Evolutionary conservation across 768 basidiomycete species (phyloP).

Genomic region (Mycena galopus): DNA sequence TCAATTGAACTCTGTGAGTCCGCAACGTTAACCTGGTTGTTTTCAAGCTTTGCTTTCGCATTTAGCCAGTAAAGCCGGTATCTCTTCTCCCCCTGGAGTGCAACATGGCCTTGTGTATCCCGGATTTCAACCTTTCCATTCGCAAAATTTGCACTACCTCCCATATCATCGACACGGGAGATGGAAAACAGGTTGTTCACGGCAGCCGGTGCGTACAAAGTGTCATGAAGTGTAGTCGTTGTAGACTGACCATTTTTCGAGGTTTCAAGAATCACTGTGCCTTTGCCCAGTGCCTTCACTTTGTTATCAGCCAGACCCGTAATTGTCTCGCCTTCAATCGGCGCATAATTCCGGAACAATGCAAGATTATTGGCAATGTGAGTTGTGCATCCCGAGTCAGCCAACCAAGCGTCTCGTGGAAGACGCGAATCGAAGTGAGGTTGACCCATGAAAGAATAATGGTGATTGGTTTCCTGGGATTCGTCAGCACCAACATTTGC

Average conservation of each 20-base stretch:
- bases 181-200: neutral
- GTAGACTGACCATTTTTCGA: neutral
- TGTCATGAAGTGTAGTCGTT: neutral
- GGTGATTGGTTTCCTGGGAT: neutral
- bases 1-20: neutral
- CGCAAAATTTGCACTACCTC: neutral
- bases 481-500: conserved; percentile 7
- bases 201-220: conserved; percentile 4
- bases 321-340: conserved; percentile 6
- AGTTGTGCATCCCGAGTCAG: conserved; percentile 11
- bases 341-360: conserved; percentile 5
- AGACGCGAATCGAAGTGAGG: conserved; percentile 12
- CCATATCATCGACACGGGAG: neutral
- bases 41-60: neutral
- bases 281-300: conserved; percentile 2
- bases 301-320: neutral
- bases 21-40: neutral
- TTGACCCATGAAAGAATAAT: conserved; percentile 3
- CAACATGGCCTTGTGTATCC: neutral
- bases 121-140: conserved; percentile 1
- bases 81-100: neutral
- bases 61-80: conserved; percentile 9
- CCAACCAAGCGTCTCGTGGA: conserved; percentile 11
- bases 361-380: conserved; percentile 12
- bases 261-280: conserved; percentile 13